A percentile compares a stretch with the other conserved stretches of the same genome.
These are phyloP conservation scores for Megacollybia marginata DNA, from an alignment of 768 basidiomycete species.

Conservation along the genomic window DNA sequence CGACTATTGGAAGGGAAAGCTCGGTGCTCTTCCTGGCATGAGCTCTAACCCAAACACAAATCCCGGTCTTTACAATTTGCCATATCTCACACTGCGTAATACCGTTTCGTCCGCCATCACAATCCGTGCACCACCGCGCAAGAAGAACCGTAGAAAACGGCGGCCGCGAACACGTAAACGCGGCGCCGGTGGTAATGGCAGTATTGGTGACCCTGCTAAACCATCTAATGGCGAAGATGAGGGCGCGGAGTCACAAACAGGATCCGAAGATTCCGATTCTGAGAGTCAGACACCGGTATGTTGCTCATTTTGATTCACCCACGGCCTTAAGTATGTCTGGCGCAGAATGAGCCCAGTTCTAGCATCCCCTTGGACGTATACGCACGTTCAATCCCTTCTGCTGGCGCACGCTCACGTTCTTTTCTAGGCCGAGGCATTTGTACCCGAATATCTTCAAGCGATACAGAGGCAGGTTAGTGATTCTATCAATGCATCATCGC, in stretches of 20 bases:
- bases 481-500: no score
- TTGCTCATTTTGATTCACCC: no score
- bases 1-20: constrained; percentile 32
- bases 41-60: constrained; percentile 26
- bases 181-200: no score
- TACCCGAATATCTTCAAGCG: constrained; percentile 41
- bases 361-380: constrained; percentile 30
- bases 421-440: constrained; percentile 37
- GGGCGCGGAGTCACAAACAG: background rate
- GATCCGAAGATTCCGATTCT: background rate
- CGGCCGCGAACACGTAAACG: background rate
- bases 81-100: background rate
- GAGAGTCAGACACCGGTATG: constrained; percentile 14
- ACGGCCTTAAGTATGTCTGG: no score
- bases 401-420: background rate
- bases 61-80: constrained; percentile 8
- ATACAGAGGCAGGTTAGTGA: constrained; percentile 25
- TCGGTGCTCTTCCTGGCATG: constrained; percentile 35
- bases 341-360: no score
- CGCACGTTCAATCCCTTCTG: constrained; percentile 18
- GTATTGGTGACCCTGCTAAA: no score
- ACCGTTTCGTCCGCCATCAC: background rate
- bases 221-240: constrained; percentile 4
- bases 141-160: background rate
- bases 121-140: background rate